Evolutionary conservation across 2,329 filamentous ascomycete species (phyloP).

Genomic region (Tolypocladium tundrense): DNA sequence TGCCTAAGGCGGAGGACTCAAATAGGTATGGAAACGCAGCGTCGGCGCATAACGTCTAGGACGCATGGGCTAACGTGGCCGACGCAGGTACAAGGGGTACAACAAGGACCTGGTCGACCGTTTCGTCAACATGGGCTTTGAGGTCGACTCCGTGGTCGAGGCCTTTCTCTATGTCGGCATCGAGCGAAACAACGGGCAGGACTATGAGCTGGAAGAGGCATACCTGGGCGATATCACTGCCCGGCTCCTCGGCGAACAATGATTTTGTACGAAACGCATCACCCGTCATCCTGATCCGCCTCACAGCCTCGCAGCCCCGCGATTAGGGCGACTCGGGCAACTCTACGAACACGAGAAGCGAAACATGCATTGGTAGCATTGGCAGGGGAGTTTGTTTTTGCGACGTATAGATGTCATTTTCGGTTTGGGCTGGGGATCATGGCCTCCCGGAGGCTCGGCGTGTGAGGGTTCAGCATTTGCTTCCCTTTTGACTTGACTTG

Average conservation of each 20-base stretch:
- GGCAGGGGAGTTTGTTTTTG: conserved; percentile 12
- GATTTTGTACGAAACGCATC: conserved; percentile 2
- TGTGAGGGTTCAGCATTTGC: not conserved
- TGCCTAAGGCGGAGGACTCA: conserved; percentile 6
- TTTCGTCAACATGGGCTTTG: conserved; percentile 87
- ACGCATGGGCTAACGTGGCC: not conserved
- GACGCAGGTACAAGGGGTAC: conserved; percentile 70
- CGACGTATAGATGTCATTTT: not conserved
- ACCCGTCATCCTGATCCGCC: not conserved
- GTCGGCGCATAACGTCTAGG: not conserved
- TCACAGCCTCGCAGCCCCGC: not conserved
- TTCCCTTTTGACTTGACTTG: not conserved
- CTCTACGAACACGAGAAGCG: not conserved
- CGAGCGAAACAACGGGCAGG: conserved; percentile 63
- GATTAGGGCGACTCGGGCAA: not conserved
- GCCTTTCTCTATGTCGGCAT: conserved; percentile 77
- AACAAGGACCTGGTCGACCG: conserved; percentile 73
- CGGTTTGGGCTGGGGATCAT: not conserved
- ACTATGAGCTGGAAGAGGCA: conserved; percentile 81
- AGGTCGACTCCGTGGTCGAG: conserved; percentile 73
- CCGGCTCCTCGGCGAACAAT: conserved; percentile 69
- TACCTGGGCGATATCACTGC: conserved; percentile 88
- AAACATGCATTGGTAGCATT: conserved; percentile 5
- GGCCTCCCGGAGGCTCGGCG: not conserved
- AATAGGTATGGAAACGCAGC: conserved; percentile 16